Percentiles rank a stretch among this genome's conserved stretches.
These are phyloP conservation scores for Rutstroemia sp. DNA, from an alignment of 2,329 filamentous ascomycete genomes.

Conservation along the genomic window DNA sequence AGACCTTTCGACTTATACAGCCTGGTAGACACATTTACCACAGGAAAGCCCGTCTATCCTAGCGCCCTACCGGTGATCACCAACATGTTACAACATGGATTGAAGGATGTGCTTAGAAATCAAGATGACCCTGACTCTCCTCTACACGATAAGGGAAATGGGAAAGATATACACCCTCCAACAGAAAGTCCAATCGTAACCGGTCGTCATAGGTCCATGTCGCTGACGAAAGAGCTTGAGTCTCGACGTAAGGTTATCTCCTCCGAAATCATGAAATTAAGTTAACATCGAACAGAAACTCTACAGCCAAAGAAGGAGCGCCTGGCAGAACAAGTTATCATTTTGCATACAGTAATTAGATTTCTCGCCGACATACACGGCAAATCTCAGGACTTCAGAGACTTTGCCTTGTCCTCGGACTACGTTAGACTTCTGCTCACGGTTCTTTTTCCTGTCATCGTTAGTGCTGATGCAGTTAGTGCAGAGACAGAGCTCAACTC, in stretches of 20 bases:
- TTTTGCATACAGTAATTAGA: slow-evolving; percentile 69
- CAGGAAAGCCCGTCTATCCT: slow-evolving; percentile 61
- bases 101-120: slow-evolving; percentile 61
- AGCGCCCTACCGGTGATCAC: slow-evolving; percentile 75
- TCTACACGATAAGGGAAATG: slow-evolving; percentile 20
- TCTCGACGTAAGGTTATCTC: slow-evolving; percentile 39
- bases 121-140: slow-evolving; percentile 54
- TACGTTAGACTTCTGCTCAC: slow-evolving; percentile 75
- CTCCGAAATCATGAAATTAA: background rate
- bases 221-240: slow-evolving; percentile 53
- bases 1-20: slow-evolving; percentile 66
- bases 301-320: slow-evolving; percentile 39
- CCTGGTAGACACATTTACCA: slow-evolving; percentile 67
- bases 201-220: slow-evolving; percentile 49
- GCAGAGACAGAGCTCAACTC: slow-evolving; percentile 85
- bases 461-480: slow-evolving; percentile 75
- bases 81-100: slow-evolving; percentile 78
- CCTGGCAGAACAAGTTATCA: slow-evolving; percentile 50
- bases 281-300: slow-evolving; percentile 28
- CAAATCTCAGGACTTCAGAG: slow-evolving; percentile 70
- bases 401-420: slow-evolving; percentile 72
- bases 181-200: slow-evolving; percentile 9
- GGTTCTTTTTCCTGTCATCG: slow-evolving; percentile 79
- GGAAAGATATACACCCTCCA: slow-evolving; percentile 18
- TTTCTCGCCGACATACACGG: slow-evolving; percentile 74